Conservation (phyloP, 345 rosid genomes). For the Sonneratia alba region DNA sequence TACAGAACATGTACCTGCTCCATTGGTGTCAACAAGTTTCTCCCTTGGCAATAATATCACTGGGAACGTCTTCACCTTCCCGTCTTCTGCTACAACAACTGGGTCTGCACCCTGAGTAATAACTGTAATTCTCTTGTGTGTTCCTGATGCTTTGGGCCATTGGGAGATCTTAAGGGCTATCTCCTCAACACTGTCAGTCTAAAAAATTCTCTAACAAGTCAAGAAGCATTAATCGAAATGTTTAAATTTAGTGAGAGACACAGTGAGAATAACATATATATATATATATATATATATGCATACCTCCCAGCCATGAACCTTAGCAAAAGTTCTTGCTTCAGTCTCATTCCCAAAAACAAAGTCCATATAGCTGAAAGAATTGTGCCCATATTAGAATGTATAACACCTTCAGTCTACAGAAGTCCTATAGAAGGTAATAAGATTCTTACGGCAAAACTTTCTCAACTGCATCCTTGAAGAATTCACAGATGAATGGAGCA, state of each 20-base stretch:
- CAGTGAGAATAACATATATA: neutral
- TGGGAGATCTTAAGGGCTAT: slow-evolving; percentile 86
- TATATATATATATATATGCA: neutral
- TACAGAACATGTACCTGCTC: slow-evolving; percentile 53
- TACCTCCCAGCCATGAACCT: slow-evolving; percentile 98
- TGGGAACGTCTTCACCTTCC: slow-evolving; percentile 73
- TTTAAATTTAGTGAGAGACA: neutral
- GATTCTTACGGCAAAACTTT: slow-evolving; percentile 65
- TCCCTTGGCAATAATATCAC: slow-evolving; percentile 73
- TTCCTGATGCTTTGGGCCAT: slow-evolving; percentile 77
- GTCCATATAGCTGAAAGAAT: slow-evolving; percentile 65
- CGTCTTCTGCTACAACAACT: slow-evolving; percentile 87
- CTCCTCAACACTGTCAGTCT: slow-evolving; percentile 87
- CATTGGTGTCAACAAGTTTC: slow-evolving; percentile 90
- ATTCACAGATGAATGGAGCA: slow-evolving; percentile 96
- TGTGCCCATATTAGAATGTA: neutral
- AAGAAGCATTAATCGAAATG: neutral
- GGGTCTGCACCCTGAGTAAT: slow-evolving; percentile 98
- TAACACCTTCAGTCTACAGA: neutral
- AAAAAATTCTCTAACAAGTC: neutral
- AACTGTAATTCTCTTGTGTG: slow-evolving; percentile 87
- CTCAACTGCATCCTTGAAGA: slow-evolving; percentile 81
- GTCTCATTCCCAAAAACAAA: slow-evolving; percentile 90
- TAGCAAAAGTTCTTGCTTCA: slow-evolving; percentile 84
- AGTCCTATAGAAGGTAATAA: neutral